Percentiles rank a stretch among this genome's conserved stretches.
Conservation (phyloP, 305 asterid species). For the Rubia balearica region DNA sequence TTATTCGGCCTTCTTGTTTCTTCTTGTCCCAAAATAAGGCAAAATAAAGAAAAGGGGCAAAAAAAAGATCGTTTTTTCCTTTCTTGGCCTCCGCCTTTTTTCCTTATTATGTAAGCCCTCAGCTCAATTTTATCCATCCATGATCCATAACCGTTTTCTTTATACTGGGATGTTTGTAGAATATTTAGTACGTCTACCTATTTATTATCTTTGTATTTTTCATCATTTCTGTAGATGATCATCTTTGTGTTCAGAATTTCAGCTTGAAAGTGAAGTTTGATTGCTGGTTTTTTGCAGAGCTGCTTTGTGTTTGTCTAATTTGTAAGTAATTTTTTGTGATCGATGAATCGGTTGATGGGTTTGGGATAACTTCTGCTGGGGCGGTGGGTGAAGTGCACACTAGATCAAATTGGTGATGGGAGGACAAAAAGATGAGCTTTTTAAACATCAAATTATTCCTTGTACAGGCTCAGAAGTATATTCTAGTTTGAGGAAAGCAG, state of each 20-base stretch:
- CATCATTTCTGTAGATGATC: neutral
- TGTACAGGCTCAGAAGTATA: slow-evolving; percentile 8
- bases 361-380: slow-evolving; percentile 21
- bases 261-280: neutral
- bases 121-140: slow-evolving; percentile 2
- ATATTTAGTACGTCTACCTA: neutral
- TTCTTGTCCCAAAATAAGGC: neutral
- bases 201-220: neutral
- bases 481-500: slow-evolving; percentile 14
- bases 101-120: slow-evolving; percentile 28
- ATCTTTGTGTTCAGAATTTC: neutral
- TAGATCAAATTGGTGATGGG: slow-evolving; percentile 9
- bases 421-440: slow-evolving; percentile 2
- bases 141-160: neutral
- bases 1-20: neutral
- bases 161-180: neutral
- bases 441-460: slow-evolving; percentile 14
- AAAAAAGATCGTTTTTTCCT: neutral
- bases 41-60: neutral
- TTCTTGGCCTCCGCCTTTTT: slow-evolving; percentile 16
- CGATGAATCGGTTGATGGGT: slow-evolving; percentile 22
- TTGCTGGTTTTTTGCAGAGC: neutral
- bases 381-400: slow-evolving; percentile 22
- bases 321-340: slow-evolving; percentile 11
- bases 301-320: neutral